Base-by-base conservation (phyloP, 2,329 filamentous ascomycete genomes). In the Aspergillus novofumigatus region DNA sequence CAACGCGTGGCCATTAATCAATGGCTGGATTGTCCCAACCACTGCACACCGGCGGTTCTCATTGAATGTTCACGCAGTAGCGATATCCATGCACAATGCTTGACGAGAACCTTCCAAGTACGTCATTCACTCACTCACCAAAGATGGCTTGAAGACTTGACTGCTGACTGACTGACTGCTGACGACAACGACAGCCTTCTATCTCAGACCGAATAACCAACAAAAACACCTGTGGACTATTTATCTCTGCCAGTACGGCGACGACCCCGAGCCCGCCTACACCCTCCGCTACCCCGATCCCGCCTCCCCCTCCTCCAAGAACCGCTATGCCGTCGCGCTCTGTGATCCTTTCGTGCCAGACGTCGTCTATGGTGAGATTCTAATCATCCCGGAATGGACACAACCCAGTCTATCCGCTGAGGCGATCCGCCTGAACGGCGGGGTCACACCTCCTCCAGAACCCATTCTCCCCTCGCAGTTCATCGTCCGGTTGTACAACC, bases 51-150 rank as follows among this genome's bases (percentile, higher is more conserved):
- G 8, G 44, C 23, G 44, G 41, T 44, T 44, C 21, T 47, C 44
- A 47, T 47, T 47, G 44, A 23, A 23, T 47, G 21, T 47, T 47
- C 14, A 14, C 44, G 14, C n/a, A 4, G 32, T 35, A 35, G 11
- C 32, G 9, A 26, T 29, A 47, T 23, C 14, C 49, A 35, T 41
- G 51, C 59, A 73, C 65, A 20, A 96, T 96, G 92, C 83, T 96
- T 67, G 92, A 96, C 86, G 91, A 95, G 73, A 96, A 92, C 74
- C 85, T 97, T n/a, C 92, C 92, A 55, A 91, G 82, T 83, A 68
- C 64, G 67, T 65, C 49, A 10, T 38, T 38, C 2, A 17, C 28
- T 11, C 28, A 11, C 11, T 29, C 28, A 11, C 28, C 10, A 29
- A 29, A 32, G 4, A 32, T 14, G 14, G 4, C 29, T 14, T 29